Evolutionary conservation across 1,284 basidiomycete genomes (phyloP), one percentile per base, ranked within the genome.

Genomic region (Cryptococcus sp.): DNA sequence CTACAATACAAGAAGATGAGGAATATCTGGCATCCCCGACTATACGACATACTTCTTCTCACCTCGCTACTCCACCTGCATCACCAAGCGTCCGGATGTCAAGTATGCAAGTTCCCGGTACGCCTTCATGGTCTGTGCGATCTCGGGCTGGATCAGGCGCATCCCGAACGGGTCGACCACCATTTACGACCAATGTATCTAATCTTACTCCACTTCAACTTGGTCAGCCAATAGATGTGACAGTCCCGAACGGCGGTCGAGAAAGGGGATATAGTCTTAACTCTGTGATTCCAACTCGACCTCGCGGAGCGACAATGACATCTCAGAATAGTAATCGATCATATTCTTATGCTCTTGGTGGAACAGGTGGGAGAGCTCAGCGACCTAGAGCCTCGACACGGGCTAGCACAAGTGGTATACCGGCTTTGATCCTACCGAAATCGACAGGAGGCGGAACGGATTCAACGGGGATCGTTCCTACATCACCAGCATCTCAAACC

Each of bases 321-420:
- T 59, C 64, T 13, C 41, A 58, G 31, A 58, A 58, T 13, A 49
- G 53, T 35, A 48, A 57, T 45, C 43, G 58, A 41, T 57, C 61
- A 5, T 73, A 59, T 51, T 60, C 64, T 10, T 78, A 76, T 55
- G 71, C 68, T 0, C 63, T 78, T 4, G 75, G 76, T 11, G 76
- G 75, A 3, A 71, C 70, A 7, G 75, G 75, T 35, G 76, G 76
- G 7, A 60, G 75, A 49, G 74, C 74, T 7, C 65, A 73, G 41
- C 57, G 72, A 35, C 55, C 59, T 2, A 38, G 61, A 23, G 57
- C 59, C 32, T 42, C 38, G 4, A 58, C 50, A n/a, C 32, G 59
- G 7, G 53, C 58, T 45, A 60, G 56, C 35, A 49, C 37, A n/a
- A 48, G 36, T 34, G 53, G 44, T 10, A 47, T 45, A 14, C 50